A percentile compares a stretch with the other conserved stretches of the same genome.
Evolutionary conservation across 2,329 filamentous ascomycete species (phyloP).

Genomic region (Calonectria montana): DNA sequence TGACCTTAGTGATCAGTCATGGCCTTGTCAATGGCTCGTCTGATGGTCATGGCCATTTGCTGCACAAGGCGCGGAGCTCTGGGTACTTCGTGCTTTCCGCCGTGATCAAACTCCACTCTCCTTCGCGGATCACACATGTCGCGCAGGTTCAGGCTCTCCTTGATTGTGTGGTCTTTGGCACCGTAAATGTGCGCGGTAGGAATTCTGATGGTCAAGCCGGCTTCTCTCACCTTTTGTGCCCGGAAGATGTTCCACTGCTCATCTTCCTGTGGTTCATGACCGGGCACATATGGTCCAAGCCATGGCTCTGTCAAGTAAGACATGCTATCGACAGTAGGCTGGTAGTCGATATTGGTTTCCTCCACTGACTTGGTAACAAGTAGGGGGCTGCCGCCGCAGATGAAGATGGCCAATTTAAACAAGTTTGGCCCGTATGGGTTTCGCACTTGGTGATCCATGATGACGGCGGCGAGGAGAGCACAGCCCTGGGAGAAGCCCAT

Average conservation of each 20-base stretch:
- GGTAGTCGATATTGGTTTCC: not conserved
- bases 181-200: not conserved
- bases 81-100: not conserved
- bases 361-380: not conserved
- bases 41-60: not conserved
- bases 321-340: not conserved
- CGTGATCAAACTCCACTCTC: not conserved
- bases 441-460: not conserved
- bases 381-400: not conserved
- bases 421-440: not conserved
- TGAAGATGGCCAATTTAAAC: not conserved
- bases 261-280: not conserved
- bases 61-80: not conserved
- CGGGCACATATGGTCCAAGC: not conserved
- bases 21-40: not conserved
- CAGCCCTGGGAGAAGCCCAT: not conserved
- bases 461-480: not conserved
- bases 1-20: not conserved
- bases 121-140: not conserved
- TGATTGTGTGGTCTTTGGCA: not conserved
- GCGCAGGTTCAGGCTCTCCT: not conserved
- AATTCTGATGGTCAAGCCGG: not conserved
- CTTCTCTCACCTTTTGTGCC: not conserved
- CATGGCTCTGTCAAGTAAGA: not conserved
- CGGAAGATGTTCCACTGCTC: not conserved